Evolutionary conservation across 2,329 filamentous ascomycete genomes (phyloP).

Genomic region (Pyrenophora teres): DNA sequence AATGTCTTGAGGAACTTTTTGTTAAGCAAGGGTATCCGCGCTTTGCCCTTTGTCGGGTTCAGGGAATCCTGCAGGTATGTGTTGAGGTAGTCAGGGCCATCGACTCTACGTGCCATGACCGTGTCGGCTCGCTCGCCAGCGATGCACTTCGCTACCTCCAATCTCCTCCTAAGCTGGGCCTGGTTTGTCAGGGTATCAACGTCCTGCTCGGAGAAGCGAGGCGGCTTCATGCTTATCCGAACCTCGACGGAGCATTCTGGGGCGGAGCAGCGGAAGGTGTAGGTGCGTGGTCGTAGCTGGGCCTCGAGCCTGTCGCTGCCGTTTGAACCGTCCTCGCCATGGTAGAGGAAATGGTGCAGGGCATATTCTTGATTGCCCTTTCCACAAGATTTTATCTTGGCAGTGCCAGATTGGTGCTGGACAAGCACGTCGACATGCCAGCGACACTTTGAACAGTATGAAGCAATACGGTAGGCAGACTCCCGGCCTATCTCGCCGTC

Average conservation of each 20-base stretch:
- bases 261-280: constrained; percentile 63
- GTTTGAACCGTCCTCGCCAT: constrained; percentile 23
- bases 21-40: constrained; percentile 63
- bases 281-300: constrained; percentile 27
- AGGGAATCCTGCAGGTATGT: constrained; percentile 65
- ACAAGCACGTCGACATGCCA: constrained; percentile 65
- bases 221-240: constrained; percentile 58
- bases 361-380: constrained; percentile 54
- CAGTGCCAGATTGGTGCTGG: constrained; percentile 53
- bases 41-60: constrained; percentile 55
- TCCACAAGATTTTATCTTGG: constrained; percentile 49
- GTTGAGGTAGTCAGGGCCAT: constrained; percentile 61
- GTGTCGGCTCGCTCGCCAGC: constrained; percentile 61
- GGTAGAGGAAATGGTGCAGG: constrained; percentile 63
- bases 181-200: constrained; percentile 60
- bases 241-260: constrained; percentile 60
- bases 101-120: constrained; percentile 56
- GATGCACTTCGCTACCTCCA: constrained; percentile 56
- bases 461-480: constrained; percentile 61
- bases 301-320: constrained; percentile 19
- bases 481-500: constrained; percentile 47
- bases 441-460: constrained; percentile 66
- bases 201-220: constrained; percentile 56
- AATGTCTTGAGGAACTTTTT: constrained; percentile 68
- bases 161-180: constrained; percentile 57